Evolutionary conservation across 1,284 basidiomycete genomes (phyloP).

Genomic region (Kwoniella shivajii): DNA sequence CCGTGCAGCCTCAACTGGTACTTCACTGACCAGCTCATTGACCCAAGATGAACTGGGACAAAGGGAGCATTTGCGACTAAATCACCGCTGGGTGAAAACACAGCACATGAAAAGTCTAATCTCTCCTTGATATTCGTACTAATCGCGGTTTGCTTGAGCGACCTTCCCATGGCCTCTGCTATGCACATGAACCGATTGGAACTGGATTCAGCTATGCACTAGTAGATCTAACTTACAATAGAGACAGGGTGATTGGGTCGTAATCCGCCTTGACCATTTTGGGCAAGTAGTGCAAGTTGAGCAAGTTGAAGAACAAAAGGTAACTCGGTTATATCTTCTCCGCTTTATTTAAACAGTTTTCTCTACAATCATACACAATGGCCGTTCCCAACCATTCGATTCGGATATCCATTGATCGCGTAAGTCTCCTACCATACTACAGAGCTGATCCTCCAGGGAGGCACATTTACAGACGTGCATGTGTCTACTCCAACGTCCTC

Average conservation of each 20-base stretch:
- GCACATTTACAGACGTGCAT: slow-evolving; percentile 53
- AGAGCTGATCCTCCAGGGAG: slow-evolving; percentile 26
- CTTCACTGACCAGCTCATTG: slow-evolving; percentile 46
- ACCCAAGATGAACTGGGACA: slow-evolving; percentile 59
- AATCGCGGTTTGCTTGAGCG: slow-evolving; percentile 58
- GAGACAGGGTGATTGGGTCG: slow-evolving; percentile 40
- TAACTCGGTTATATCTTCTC: not conserved
- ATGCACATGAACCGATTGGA: slow-evolving; percentile 46
- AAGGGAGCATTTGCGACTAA: slow-evolving; percentile 60
- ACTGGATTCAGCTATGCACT: slow-evolving; percentile 7
- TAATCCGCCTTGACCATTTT: slow-evolving; percentile 20
- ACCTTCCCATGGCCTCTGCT: slow-evolving; percentile 59
- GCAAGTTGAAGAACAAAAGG: not conserved
- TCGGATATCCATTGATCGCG: slow-evolving; percentile 47
- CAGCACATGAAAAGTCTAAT: slow-evolving; percentile 57
- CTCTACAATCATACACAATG: slow-evolving; percentile 14
- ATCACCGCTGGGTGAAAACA: slow-evolving; percentile 56
- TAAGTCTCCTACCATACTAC: not conserved
- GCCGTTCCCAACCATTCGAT: slow-evolving; percentile 46
- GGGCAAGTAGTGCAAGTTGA: not conserved
- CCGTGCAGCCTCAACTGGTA: slow-evolving; percentile 54
- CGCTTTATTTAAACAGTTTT: not conserved
- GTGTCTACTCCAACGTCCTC: slow-evolving; percentile 20
- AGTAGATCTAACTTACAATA: slow-evolving; percentile 31
- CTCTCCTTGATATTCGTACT: slow-evolving; percentile 51